Percentiles rank a stretch among this genome's conserved stretches.
Conservation (phyloP, 2,329 filamentous ascomycete species). For the Sporothrix protearum region DNA sequence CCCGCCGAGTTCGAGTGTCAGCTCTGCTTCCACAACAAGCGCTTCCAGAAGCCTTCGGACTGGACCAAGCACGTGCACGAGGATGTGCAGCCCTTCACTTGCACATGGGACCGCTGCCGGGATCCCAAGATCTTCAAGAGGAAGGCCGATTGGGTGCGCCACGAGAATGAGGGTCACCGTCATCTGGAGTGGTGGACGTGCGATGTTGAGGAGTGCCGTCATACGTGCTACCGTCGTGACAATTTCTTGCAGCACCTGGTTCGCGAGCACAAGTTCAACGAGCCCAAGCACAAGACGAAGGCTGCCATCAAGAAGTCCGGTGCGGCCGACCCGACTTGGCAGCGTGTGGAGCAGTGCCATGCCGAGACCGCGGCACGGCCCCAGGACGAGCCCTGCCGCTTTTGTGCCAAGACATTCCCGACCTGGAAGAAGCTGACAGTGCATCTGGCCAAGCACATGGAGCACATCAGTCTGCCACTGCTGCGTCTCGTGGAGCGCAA, state of each 20-base stretch:
- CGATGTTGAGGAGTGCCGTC: conserved; percentile 72
- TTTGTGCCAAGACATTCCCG: conserved; percentile 75
- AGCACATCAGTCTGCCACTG: conserved; percentile 81
- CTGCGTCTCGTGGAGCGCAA: conserved; percentile 54
- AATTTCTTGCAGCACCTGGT: conserved; percentile 93
- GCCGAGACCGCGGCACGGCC: conserved; percentile 62
- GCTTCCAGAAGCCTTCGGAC: conserved; percentile 85
- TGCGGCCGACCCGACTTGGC: conserved; percentile 64
- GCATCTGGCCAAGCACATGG: conserved; percentile 93
- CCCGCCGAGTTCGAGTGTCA: conserved; percentile 89
- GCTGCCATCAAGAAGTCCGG: conserved; percentile 59
- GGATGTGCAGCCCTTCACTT: conserved; percentile 89
- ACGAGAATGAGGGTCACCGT: conserved; percentile 87
- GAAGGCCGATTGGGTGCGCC: conserved; percentile 92
- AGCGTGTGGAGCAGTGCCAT: conserved; percentile 73
- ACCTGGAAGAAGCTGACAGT: conserved; percentile 92
- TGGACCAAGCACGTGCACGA: conserved; percentile 97
- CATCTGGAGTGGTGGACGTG: conserved; percentile 91
- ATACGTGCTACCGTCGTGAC: conserved; percentile 81
- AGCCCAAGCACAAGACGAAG: conserved; percentile 80
- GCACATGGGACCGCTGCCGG: conserved; percentile 77
- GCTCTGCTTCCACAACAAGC: conserved; percentile 80
- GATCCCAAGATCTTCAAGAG: conserved; percentile 91
- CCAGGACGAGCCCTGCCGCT: conserved; percentile 76
- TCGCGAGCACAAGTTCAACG: conserved; percentile 80